These are phyloP conservation scores for Dryas integrifolia DNA, from an alignment of 331 rosid genomes.

Conservation along the genomic window DNA sequence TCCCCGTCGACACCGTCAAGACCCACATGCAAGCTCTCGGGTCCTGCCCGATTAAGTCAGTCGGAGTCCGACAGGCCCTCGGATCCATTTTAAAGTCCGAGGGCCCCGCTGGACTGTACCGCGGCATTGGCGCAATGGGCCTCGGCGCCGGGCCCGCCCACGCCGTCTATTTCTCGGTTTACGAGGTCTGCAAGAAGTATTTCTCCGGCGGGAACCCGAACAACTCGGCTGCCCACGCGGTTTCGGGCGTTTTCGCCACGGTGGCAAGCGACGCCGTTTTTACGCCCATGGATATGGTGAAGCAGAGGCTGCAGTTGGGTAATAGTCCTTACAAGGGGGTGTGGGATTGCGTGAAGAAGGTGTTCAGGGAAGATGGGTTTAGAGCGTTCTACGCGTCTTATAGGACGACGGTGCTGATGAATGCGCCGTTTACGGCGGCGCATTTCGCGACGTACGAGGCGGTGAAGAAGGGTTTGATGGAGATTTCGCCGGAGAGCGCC, in stretches of 20 bases:
- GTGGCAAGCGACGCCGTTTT: constrained; percentile 82
- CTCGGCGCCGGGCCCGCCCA: constrained; percentile 99
- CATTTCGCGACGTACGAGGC: constrained; percentile 85
- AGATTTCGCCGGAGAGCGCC: constrained; percentile 63
- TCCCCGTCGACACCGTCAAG: constrained; percentile 93
- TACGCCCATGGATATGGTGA: constrained; percentile 98
- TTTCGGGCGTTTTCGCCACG: constrained; percentile 83
- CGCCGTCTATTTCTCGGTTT: constrained; percentile 79
- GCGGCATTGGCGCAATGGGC: constrained; percentile 96
- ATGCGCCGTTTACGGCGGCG: constrained; percentile 91
- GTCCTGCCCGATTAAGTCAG: constrained; percentile 82
- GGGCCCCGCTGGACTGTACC: constrained; percentile 75
- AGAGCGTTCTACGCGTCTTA: constrained; percentile 85
- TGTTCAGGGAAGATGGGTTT: constrained; percentile 69
- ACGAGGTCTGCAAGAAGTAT: constrained; percentile 61
- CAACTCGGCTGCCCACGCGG: constrained; percentile 62
- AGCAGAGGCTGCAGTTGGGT: constrained; percentile 88
- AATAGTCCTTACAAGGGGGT: constrained; percentile 78
- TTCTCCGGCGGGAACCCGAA: constrained; percentile 61
- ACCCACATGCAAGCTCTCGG: constrained; percentile 98
- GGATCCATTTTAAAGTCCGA: constrained; percentile 61
- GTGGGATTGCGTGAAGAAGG: constrained; percentile 75
- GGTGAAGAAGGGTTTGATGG: constrained; percentile 56
- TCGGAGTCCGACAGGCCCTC: constrained; percentile 71
- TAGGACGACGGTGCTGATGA: constrained; percentile 87